phyloP scores from a whole-genome alignment of 306 rosid species.

The Pterocarpus santalinus region DNA sequence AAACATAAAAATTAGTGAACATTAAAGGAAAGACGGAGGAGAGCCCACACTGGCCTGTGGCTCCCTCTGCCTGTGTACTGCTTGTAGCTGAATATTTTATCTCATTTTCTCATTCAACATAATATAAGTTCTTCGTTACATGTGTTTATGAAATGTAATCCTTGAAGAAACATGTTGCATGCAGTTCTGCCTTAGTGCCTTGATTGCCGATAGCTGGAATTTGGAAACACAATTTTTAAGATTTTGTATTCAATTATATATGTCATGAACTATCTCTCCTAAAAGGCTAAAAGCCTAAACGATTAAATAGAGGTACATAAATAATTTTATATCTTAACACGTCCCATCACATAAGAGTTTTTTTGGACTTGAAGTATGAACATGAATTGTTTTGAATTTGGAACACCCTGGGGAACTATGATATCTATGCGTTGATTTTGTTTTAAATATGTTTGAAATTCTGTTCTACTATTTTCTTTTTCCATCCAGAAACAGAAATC shows the following conservation, averaged over 20 bases:
- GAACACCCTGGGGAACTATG: background rate
- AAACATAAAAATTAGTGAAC: background rate
- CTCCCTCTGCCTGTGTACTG: background rate
- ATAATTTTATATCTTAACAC: too few species aligned
- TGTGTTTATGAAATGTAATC: background rate
- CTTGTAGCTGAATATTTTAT: background rate
- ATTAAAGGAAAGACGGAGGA: background rate
- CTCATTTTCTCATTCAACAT: background rate
- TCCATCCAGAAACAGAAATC: background rate
- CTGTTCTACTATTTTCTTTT: too few species aligned
- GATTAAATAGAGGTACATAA: too few species aligned
- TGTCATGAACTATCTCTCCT: too few species aligned
- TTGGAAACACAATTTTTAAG: background rate
- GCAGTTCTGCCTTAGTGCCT: background rate
- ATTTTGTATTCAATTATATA: background rate
- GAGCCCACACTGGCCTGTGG: background rate
- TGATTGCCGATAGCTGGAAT: background rate
- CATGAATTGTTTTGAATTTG: background rate
- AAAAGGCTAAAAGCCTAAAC: too few species aligned
- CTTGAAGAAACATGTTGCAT: background rate
- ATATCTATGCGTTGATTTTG: slow-evolving; percentile 18
- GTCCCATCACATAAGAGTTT: too few species aligned
- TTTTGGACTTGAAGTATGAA: too few species aligned
- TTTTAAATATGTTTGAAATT: background rate
- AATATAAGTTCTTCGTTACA: background rate